Evolutionary conservation across 2,329 filamentous ascomycete species (phyloP).

Genomic region (Venturia effusa): DNA sequence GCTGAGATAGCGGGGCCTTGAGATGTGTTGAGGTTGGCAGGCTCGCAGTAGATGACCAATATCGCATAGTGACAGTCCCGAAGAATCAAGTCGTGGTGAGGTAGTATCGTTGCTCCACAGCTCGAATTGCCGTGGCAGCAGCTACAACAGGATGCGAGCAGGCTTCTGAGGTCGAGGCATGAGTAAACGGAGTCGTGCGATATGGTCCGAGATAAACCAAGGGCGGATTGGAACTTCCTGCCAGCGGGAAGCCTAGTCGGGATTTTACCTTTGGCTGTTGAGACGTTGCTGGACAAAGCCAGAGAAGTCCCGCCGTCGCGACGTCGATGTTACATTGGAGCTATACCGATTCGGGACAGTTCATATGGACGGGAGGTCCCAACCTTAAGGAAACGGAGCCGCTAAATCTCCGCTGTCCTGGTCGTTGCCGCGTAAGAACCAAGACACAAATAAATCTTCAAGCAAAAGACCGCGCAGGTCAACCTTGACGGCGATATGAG

Average conservation of each 20-base stretch:
- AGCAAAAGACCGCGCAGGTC: no score
- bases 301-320: no score
- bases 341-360: not conserved
- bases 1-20: not conserved
- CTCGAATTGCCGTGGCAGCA: not conserved
- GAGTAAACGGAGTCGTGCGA: not conserved
- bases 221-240: not conserved
- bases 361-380: no score
- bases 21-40: not conserved
- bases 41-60: not conserved
- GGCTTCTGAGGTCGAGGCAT: not conserved
- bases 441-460: no score
- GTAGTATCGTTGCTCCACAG: not conserved
- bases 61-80: not conserved
- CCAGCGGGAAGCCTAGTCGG: no score
- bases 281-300: no score
- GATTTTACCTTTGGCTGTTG: no score
- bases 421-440: not conserved
- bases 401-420: not conserved
- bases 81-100: not conserved
- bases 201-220: not conserved
- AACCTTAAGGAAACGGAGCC: constrained; percentile 1
- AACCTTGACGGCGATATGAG: no score
- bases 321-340: not conserved
- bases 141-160: not conserved